These are phyloP conservation scores for Agaricus sinodeliciosus DNA, from an alignment of 768 basidiomycete genomes.

Conservation along the genomic window DNA sequence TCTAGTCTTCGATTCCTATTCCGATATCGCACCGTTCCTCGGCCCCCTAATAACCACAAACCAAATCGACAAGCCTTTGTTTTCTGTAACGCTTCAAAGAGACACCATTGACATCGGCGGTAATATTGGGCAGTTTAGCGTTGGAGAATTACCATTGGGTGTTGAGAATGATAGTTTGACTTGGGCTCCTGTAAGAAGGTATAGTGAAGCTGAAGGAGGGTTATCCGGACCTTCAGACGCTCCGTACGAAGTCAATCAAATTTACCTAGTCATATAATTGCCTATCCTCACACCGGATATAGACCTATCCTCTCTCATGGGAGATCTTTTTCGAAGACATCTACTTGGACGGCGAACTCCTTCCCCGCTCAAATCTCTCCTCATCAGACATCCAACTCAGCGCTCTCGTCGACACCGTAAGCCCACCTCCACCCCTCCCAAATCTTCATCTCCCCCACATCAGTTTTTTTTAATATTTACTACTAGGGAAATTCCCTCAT, in stretches of 20 bases:
- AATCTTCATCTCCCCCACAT: too few species aligned
- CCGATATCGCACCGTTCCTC: conserved; percentile 37
- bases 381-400: conserved; percentile 46
- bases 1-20: conserved; percentile 32
- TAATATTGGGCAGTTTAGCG: conserved; percentile 55
- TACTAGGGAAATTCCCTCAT: conserved; percentile 78
- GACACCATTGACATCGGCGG: conserved; percentile 64
- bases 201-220: conserved; percentile 45
- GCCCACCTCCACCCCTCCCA: conserved; percentile 8
- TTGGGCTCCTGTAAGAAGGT: conserved; percentile 59
- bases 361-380: conserved; percentile 51
- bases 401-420: conserved; percentile 67
- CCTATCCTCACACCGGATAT: conserved; percentile 10
- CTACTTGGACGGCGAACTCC: conserved; percentile 55
- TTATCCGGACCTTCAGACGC: conserved; percentile 48
- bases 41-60: conserved; percentile 35
- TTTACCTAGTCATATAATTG: background rate
- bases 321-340: conserved; percentile 68
- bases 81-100: conserved; percentile 60
- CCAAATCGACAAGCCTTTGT: conserved; percentile 30
- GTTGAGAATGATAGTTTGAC: conserved; percentile 45
- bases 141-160: conserved; percentile 56
- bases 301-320: conserved; percentile 65
- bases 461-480: too few species aligned
- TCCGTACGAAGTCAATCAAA: conserved; percentile 47